phyloP scores from a whole-genome alignment of 2,329 filamentous ascomycete genomes.

The Alternaria triticimaculans region DNA sequence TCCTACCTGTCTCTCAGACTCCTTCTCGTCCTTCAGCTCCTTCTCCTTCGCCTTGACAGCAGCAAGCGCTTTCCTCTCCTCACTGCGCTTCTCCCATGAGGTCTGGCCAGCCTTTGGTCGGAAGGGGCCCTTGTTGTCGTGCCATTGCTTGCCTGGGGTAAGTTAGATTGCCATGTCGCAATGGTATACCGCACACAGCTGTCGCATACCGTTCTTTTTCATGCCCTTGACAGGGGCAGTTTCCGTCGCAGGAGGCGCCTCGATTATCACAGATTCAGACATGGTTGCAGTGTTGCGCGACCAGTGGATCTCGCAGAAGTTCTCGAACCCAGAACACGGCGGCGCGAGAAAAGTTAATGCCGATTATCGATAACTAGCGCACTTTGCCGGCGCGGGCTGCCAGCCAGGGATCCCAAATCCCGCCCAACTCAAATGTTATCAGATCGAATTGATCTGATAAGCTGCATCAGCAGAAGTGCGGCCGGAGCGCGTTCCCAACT shows the following conservation, averaged over 20 bases:
- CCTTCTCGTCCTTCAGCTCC: conserved; percentile 93
- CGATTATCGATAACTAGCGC: conserved; percentile 28
- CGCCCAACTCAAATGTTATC: not conserved
- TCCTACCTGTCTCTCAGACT: conserved; percentile 80
- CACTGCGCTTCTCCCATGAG: conserved; percentile 77
- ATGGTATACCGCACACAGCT: not conserved
- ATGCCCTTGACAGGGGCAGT: conserved; percentile 61
- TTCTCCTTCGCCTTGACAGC: conserved; percentile 92
- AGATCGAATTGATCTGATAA: conserved; percentile 40
- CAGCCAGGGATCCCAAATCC: conserved; percentile 2
- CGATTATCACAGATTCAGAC: conserved; percentile 32
- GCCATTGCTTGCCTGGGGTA: conserved; percentile 89
- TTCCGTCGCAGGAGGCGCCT: conserved; percentile 55
- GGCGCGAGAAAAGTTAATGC: conserved; percentile 32
- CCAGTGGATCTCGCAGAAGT: conserved; percentile 14
- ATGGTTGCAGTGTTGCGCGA: conserved; percentile 30
- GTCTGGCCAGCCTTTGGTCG: conserved; percentile 79
- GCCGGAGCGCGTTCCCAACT: conserved; percentile 20
- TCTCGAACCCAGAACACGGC: conserved; percentile 19
- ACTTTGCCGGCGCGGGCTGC: not conserved
- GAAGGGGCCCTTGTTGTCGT: conserved; percentile 81
- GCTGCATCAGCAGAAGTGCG: not conserved
- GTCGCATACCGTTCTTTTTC: conserved; percentile 77
- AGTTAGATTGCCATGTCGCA: conserved; percentile 19
- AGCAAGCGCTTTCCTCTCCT: conserved; percentile 71